phyloP scores from a whole-genome alignment of 257 asterid species.

The Rubia yunnanensis region DNA sequence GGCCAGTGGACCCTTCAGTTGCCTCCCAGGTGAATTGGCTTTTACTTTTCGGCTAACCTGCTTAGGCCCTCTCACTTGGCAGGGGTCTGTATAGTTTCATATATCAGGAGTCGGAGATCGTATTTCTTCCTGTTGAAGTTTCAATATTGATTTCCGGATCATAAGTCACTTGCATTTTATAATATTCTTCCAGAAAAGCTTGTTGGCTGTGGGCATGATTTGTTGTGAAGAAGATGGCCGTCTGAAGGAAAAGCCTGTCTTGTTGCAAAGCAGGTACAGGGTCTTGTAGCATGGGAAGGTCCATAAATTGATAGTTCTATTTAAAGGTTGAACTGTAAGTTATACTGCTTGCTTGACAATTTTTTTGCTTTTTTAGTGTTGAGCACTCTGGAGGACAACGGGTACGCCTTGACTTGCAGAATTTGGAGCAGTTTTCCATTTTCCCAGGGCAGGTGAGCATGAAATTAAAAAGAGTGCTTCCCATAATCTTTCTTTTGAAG shows the following conservation, averaged over 20 bases:
- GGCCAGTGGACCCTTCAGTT: conserved; percentile 80
- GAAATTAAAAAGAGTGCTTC: neutral
- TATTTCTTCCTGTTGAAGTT: conserved; percentile 2
- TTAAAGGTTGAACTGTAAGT: neutral
- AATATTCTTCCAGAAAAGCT: conserved; percentile 48
- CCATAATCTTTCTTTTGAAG: too few species aligned
- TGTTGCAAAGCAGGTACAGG: conserved; percentile 90
- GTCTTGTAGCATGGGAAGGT: neutral
- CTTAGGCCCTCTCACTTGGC: neutral
- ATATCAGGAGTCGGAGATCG: neutral
- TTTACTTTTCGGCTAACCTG: neutral
- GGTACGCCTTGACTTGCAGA: conserved; percentile 89
- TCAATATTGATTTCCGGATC: conserved; percentile 6
- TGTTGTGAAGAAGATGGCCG: conserved; percentile 99
- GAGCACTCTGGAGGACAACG: conserved; percentile 99
- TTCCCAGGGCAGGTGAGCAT: conserved; percentile 91
- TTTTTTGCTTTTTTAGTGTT: conserved; percentile 37
- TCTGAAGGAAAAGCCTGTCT: conserved; percentile 80
- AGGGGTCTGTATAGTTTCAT: neutral
- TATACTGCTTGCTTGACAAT: neutral
- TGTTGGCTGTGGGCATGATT: conserved; percentile 94
- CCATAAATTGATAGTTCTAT: neutral
- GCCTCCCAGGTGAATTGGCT: conserved; percentile 72
- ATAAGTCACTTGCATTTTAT: conserved; percentile 15
- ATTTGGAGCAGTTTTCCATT: conserved; percentile 67